Percentiles rank a stretch among this genome's conserved stretches.
Conservation (phyloP, 805 yeast genomes). For the Ogataea paraovalis region DNA sequence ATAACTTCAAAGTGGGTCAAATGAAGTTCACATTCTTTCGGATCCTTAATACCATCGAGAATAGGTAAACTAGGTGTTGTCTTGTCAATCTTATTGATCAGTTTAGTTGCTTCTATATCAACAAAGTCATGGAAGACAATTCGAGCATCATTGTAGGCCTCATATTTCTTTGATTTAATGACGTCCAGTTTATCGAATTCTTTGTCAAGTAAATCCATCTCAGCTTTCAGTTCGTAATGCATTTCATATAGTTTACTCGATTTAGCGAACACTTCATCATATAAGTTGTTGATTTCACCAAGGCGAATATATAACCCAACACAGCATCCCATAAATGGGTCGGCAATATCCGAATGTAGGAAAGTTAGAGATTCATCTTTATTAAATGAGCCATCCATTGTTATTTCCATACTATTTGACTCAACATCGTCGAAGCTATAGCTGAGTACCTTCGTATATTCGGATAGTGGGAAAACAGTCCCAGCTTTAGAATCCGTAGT, state of each 20-base stretch:
- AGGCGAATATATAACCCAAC: constrained; percentile 16
- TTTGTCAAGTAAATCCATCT: constrained; percentile 3
- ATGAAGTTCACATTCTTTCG: constrained; percentile 9
- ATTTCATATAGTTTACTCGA: constrained; percentile 4
- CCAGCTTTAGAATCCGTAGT: constrained; percentile 17
- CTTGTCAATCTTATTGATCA: constrained; percentile 11
- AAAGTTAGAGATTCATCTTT: neutral
- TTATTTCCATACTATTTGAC: neutral
- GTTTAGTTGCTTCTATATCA: constrained; percentile 9
- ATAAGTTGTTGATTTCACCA: constrained; percentile 16
- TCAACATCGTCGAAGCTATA: constrained; percentile 3
- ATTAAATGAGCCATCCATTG: too few species aligned
- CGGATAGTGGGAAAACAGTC: constrained; percentile 20
- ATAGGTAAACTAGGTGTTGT: constrained; percentile 14
- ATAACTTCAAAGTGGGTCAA: constrained; percentile 20
- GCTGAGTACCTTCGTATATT: constrained; percentile 13
- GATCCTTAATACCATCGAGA: constrained; percentile 1
- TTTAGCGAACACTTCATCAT: constrained; percentile 7
- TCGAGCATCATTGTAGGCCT: constrained; percentile 15
- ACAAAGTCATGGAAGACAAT: constrained; percentile 24
- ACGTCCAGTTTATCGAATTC: constrained; percentile 5
- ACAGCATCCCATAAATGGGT: constrained; percentile 20
- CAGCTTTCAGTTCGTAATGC: constrained; percentile 2
- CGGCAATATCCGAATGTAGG: neutral
- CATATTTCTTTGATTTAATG: constrained; percentile 11